These are phyloP conservation scores for Moniliophthora roreri DNA, from an alignment of 1,284 basidiomycete genomes.

Conservation along the genomic window DNA sequence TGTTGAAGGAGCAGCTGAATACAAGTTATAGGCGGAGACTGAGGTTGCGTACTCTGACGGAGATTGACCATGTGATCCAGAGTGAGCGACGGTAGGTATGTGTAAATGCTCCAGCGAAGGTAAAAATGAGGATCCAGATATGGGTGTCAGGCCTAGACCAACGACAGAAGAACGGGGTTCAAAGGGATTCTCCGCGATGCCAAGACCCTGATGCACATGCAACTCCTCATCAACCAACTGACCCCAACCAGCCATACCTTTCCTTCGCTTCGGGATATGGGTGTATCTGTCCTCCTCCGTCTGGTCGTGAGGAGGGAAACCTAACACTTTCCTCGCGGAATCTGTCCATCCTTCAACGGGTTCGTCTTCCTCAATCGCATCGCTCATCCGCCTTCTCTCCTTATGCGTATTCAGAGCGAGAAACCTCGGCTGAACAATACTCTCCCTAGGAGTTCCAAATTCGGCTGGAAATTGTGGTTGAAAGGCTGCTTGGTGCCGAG, in stretches of 20 bases:
- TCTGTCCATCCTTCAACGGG: not conserved
- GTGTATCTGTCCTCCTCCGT: not conserved
- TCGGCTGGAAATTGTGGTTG: slow-evolving; percentile 22
- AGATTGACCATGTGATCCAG: not conserved
- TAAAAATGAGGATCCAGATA: not conserved
- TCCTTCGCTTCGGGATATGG: not conserved
- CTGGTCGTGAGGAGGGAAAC: not conserved
- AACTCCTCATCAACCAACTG: too few relatives aligned
- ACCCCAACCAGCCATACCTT: too few relatives aligned
- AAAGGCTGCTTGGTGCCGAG: slow-evolving; percentile 1
- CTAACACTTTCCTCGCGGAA: not conserved
- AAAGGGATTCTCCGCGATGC: too few relatives aligned
- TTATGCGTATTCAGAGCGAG: slow-evolving; percentile 19
- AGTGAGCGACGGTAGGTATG: not conserved
- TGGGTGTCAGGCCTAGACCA: too few relatives aligned
- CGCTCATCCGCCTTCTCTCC: not conserved
- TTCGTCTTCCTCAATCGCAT: not conserved
- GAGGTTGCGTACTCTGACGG: not conserved
- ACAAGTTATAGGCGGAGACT: too few relatives aligned
- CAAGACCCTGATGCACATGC: too few relatives aligned
- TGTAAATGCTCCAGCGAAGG: too few relatives aligned
- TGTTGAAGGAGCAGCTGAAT: not conserved
- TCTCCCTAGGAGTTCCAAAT: slow-evolving; percentile 23
- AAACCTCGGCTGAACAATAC: slow-evolving; percentile 22
- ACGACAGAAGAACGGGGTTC: too few relatives aligned